phyloP scores from a whole-genome alignment of 768 basidiomycete species.

The Erythrobasidium yunnanense region DNA sequence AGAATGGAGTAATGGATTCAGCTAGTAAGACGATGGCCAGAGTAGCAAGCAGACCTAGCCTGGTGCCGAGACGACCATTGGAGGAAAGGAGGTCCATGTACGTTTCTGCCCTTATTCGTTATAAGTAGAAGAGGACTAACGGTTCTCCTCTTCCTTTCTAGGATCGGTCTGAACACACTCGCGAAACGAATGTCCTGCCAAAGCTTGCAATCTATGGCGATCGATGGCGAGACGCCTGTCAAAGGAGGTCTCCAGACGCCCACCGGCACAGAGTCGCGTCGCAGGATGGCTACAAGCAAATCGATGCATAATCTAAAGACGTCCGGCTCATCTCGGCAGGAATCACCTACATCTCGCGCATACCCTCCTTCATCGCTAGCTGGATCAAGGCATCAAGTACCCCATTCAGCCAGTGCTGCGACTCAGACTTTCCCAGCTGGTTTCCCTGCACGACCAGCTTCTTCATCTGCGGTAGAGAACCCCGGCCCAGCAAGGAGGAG shows the following conservation, averaged over 20 bases:
- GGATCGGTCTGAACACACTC: slow-evolving; percentile 13
- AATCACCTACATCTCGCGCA: slow-evolving; percentile 20
- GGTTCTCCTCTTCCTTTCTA: not conserved
- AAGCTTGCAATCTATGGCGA: slow-evolving; percentile 5
- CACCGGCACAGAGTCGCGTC: slow-evolving; percentile 7
- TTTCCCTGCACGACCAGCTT: slow-evolving; percentile 7
- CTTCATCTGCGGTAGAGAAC: slow-evolving; percentile 13
- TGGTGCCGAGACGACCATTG: slow-evolving; percentile 36
- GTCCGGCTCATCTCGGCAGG: slow-evolving; percentile 11
- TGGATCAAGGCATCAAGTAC: not conserved
- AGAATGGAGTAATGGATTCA: not conserved
- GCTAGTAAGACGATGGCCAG: slow-evolving; percentile 30
- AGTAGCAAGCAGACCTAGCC: slow-evolving; percentile 37
- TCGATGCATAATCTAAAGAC: slow-evolving; percentile 28
- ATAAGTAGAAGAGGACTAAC: not conserved
- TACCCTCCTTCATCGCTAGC: slow-evolving; percentile 1
- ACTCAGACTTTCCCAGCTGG: not conserved
- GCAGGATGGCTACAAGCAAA: slow-evolving; percentile 16
- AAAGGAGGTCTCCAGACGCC: slow-evolving; percentile 5
- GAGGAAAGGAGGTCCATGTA: slow-evolving; percentile 34
- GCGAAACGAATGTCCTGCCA: not conserved
- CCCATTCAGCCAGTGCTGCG: not conserved
- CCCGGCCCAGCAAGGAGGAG: not conserved
- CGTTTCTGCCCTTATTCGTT: not conserved
- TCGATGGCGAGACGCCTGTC: slow-evolving; percentile 30